Conservation (phyloP, 306 rosid species). For the Quercus berberidifolia region DNA sequence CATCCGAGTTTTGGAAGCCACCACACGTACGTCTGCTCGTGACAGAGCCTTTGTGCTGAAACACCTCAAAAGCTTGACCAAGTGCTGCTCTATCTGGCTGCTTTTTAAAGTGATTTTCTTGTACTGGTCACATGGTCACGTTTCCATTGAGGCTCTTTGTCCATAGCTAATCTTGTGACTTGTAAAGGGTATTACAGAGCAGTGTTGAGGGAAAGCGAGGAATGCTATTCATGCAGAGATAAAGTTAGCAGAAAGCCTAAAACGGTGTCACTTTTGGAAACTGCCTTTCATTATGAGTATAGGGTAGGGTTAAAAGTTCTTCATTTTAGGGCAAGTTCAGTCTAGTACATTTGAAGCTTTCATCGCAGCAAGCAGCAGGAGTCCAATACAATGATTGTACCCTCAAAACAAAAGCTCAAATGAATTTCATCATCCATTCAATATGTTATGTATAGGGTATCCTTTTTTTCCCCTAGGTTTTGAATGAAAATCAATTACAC, state of each 20-base stretch:
- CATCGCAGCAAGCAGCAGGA: background rate
- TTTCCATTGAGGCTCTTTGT: slow-evolving; percentile 8
- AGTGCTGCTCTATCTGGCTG: slow-evolving; percentile 33
- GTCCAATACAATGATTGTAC: background rate
- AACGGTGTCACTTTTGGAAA: slow-evolving; percentile 28
- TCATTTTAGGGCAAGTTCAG: slow-evolving; percentile 13
- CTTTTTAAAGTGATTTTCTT: background rate
- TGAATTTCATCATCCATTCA: no score
- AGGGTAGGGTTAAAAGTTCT: slow-evolving; percentile 8
- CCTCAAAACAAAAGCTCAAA: background rate
- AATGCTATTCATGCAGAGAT: slow-evolving; percentile 15
- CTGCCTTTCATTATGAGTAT: slow-evolving; percentile 17
- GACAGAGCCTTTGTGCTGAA: slow-evolving; percentile 12
- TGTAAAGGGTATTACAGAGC: background rate
- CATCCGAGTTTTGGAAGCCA: no score
- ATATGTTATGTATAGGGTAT: no score
- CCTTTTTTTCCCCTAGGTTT: no score
- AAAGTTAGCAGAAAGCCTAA: slow-evolving; percentile 31
- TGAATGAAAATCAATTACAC: no score
- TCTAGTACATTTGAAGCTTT: background rate
- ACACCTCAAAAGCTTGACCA: slow-evolving; percentile 32
- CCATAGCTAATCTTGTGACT: background rate
- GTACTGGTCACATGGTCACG: slow-evolving; percentile 24
- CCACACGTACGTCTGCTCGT: slow-evolving; percentile 16
- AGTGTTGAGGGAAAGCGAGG: background rate